A percentile compares a stretch with the other conserved stretches of the same genome.
These are phyloP conservation scores for Nemania bipapillata DNA, from an alignment of 2,329 filamentous ascomycete genomes.

Conservation along the genomic window DNA sequence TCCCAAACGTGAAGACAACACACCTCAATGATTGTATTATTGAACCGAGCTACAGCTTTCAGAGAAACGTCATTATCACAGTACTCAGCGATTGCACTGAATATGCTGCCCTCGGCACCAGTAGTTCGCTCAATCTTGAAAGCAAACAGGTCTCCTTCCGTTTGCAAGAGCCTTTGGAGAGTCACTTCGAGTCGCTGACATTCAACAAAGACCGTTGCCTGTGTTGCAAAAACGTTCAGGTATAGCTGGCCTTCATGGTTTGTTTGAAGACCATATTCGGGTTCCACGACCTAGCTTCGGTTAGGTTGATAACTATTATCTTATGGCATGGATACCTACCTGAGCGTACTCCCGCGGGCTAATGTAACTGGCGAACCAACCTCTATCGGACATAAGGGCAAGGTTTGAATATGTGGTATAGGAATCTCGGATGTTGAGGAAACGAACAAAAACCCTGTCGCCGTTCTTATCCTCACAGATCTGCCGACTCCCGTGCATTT, in stretches of 20 bases:
- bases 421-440: constrained; percentile 70
- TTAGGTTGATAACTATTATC: constrained; percentile 21
- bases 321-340: constrained; percentile 42
- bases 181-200: constrained; percentile 52
- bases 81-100: constrained; percentile 65
- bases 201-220: constrained; percentile 36
- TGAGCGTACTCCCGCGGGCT: constrained; percentile 58
- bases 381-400: constrained; percentile 53
- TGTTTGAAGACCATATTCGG: constrained; percentile 49
- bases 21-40: constrained; percentile 54
- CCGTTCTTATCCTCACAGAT: constrained; percentile 49
- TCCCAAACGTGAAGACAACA: constrained; percentile 35
- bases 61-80: constrained; percentile 60
- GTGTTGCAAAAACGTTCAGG: constrained; percentile 58
- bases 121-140: constrained; percentile 56
- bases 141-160: constrained; percentile 64
- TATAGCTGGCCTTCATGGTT: constrained; percentile 67
- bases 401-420: constrained; percentile 62
- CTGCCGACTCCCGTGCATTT: constrained; percentile 55
- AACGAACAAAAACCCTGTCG: constrained; percentile 64
- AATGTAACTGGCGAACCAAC: constrained; percentile 62
- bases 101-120: constrained; percentile 56
- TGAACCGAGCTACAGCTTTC: constrained; percentile 55
- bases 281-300: constrained; percentile 46
- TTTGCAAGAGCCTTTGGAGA: constrained; percentile 57